These are phyloP conservation scores for Limtongia smithiae DNA, from an alignment of 805 yeast genomes.

Conservation along the genomic window DNA sequence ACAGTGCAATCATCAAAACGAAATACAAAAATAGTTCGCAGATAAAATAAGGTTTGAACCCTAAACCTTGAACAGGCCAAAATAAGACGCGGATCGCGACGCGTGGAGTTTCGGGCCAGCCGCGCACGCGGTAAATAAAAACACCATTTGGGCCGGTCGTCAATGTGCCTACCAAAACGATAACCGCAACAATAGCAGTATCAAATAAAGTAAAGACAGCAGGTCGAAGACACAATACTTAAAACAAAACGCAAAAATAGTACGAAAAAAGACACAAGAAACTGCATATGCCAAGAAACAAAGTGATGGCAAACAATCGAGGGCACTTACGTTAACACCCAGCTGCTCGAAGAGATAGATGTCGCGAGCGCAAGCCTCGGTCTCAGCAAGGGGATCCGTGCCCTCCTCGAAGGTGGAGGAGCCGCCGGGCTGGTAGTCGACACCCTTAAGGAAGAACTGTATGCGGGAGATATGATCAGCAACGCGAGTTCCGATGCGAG, in stretches of 20 bases:
- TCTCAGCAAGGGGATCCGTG: conserved; percentile 74
- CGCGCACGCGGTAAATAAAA: no score
- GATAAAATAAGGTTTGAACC: no score
- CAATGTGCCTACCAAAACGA: no score
- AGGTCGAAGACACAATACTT: no score
- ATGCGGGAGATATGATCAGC: neutral
- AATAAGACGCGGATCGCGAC: no score
- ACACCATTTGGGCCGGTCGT: no score
- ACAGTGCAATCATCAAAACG: no score
- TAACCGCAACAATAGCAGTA: no score
- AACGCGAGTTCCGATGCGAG: neutral
- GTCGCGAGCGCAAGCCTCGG: conserved; percentile 73
- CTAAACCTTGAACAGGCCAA: no score
- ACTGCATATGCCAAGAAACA: neutral
- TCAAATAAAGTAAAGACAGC: no score
- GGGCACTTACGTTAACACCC: conserved; percentile 57
- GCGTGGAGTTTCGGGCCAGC: no score
- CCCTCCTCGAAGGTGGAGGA: conserved; percentile 52
- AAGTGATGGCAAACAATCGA: neutral
- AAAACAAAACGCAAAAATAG: neutral
- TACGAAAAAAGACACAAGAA: neutral
- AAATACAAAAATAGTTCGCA: no score
- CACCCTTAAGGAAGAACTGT: conserved; percentile 75
- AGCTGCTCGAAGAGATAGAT: conserved; percentile 73
- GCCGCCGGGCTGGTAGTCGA: conserved; percentile 96